A percentile compares a stretch with the other conserved stretches of the same genome.
Evolutionary conservation across 192 early-diverging fungal species (phyloP).

Genomic region (Coemansia sp.): DNA sequence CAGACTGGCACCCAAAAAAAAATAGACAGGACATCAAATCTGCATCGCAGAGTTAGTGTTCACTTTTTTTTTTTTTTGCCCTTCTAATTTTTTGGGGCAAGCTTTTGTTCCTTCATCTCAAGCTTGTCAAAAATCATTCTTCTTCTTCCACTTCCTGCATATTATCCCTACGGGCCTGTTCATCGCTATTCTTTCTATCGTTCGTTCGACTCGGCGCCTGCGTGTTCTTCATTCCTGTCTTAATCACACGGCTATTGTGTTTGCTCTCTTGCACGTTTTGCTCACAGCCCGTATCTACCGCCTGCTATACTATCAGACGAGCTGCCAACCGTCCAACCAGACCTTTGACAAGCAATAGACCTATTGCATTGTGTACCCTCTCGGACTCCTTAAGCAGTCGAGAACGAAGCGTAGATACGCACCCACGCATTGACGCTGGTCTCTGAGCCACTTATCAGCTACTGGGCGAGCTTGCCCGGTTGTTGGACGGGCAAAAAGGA

Average conservation of each 20-base stretch:
- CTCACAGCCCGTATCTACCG: not conserved
- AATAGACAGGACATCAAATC: conserved; percentile 21
- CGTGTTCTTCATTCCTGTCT: not conserved
- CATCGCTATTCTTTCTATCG: not conserved
- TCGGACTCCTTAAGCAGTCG: not conserved
- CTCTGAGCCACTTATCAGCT: not conserved
- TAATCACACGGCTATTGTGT: not conserved
- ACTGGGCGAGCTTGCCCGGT: not conserved
- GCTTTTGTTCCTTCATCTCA: conserved; percentile 13
- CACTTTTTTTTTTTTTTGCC: not conserved
- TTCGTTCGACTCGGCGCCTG: not conserved
- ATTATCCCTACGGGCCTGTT: not conserved
- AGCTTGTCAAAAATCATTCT: not conserved
- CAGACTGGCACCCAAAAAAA: conserved; percentile 6
- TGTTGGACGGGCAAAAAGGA: not conserved
- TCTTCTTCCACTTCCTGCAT: conserved; percentile 3
- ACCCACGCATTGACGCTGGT: not conserved
- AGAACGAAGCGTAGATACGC: not conserved
- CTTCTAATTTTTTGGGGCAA: not conserved
- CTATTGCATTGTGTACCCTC: not conserved
- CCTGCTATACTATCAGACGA: not conserved
- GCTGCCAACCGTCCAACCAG: not conserved
- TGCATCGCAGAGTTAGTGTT: conserved; percentile 31
- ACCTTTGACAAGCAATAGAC: not conserved
- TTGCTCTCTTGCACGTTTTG: not conserved